These are phyloP conservation scores for Dryadomyces sulphureus DNA, from an alignment of 2,329 filamentous ascomycete genomes.

Conservation along the genomic window DNA sequence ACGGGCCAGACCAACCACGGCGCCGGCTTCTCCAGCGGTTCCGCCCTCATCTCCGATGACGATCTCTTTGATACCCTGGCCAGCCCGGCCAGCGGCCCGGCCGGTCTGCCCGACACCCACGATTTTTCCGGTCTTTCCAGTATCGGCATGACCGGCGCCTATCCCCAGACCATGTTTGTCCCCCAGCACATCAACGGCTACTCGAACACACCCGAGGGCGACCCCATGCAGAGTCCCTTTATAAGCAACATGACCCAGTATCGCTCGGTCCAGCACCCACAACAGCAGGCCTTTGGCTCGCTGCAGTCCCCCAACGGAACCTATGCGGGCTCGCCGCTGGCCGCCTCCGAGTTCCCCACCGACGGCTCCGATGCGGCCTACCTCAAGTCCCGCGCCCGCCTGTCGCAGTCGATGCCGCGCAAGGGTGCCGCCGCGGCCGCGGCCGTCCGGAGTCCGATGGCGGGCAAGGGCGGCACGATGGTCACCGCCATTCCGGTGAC, in stretches of 20 bases:
- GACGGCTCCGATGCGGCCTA: slow-evolving; percentile 39
- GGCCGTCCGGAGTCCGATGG: slow-evolving; percentile 62
- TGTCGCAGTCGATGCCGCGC: slow-evolving; percentile 51
- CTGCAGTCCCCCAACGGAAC: slow-evolving; percentile 34
- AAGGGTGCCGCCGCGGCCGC: slow-evolving; percentile 30
- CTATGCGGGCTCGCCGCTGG: slow-evolving; percentile 34
- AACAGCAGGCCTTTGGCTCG: slow-evolving; percentile 41
- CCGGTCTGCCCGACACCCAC: slow-evolving; percentile 37
- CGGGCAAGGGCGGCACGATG: slow-evolving; percentile 61
- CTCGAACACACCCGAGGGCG: slow-evolving; percentile 82
- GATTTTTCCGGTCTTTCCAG: slow-evolving; percentile 41
- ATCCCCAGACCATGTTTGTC: slow-evolving; percentile 35
- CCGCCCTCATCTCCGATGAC: slow-evolving; percentile 72
- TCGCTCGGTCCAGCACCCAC: slow-evolving; percentile 48
- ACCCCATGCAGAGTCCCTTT: slow-evolving; percentile 84
- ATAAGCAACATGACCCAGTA: slow-evolving; percentile 66
- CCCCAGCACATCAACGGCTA: slow-evolving; percentile 60
- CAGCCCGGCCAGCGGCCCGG: slow-evolving; percentile 36
- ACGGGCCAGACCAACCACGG: slow-evolving; percentile 40
- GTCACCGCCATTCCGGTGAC: slow-evolving; percentile 57
- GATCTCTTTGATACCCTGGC: slow-evolving; percentile 67
- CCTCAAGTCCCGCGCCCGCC: slow-evolving; percentile 37
- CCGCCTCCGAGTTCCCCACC: slow-evolving; percentile 29
- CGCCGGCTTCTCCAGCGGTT: slow-evolving; percentile 62
- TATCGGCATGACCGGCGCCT: slow-evolving; percentile 36